Conservation (phyloP, 352 stramenopile species). For the Saprolegnia parasitica region DNA sequence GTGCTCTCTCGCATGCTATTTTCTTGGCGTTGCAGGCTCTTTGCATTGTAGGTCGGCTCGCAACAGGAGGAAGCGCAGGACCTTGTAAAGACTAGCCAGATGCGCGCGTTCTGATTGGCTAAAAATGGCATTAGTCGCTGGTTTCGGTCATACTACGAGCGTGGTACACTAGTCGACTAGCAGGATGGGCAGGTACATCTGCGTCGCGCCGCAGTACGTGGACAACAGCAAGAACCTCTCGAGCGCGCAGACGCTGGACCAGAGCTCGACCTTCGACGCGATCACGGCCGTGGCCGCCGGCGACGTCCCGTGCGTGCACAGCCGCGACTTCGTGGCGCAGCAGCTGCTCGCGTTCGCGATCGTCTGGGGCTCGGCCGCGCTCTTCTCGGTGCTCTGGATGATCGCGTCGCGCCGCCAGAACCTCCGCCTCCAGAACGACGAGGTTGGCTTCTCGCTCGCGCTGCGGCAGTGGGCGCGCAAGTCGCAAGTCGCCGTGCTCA, state of each 20-base stretch:
- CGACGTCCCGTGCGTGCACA: conserved; percentile 18
- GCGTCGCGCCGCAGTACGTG: conserved; percentile 18
- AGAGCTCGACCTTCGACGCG: conserved; percentile 18
- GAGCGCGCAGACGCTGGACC: neutral
- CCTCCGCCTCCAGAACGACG: conserved; percentile 45
- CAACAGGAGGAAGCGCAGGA: too few species aligned
- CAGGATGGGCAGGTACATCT: conserved; percentile 13
- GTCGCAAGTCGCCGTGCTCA: conserved; percentile 59
- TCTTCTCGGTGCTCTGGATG: conserved; percentile 53
- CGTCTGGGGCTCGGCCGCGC: conserved; percentile 43
- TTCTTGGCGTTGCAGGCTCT: too few species aligned
- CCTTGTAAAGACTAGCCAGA: too few species aligned
- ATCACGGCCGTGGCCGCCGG: conserved; percentile 7
- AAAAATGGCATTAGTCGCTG: too few species aligned
- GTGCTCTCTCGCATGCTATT: too few species aligned
- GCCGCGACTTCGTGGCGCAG: conserved; percentile 12
- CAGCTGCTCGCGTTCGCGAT: conserved; percentile 15
- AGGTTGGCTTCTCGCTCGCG: conserved; percentile 77
- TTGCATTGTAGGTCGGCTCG: too few species aligned
- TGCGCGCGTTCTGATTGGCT: too few species aligned
- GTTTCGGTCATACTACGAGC: too few species aligned
- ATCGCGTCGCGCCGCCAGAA: conserved; percentile 50
- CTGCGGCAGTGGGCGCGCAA: conserved; percentile 71
- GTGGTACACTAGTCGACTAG: too few species aligned
- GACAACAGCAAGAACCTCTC: conserved; percentile 24